These are phyloP conservation scores for Gossypium arboreum DNA, from an alignment of 345 rosid genomes.

Conservation along the genomic window DNA sequence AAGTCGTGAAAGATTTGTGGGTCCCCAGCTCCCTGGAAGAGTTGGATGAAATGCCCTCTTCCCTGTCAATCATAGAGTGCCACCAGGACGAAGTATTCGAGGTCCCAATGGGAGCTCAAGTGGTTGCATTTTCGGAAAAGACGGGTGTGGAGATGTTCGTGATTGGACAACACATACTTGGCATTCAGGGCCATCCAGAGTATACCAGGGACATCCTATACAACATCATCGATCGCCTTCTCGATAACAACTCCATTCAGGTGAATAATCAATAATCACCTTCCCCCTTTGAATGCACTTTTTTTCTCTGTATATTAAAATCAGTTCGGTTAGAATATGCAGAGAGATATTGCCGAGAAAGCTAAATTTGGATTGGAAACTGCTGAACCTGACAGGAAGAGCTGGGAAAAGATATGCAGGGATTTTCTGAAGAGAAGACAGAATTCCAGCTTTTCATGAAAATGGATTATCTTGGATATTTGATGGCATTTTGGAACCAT, in stretches of 20 bases:
- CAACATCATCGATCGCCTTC: slow-evolving; percentile 74
- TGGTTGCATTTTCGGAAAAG: slow-evolving; percentile 71
- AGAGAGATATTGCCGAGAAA: slow-evolving; percentile 43
- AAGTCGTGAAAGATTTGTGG: slow-evolving; percentile 45
- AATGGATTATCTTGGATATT: not conserved
- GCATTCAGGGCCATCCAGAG: slow-evolving; percentile 96
- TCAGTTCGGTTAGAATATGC: slow-evolving; percentile 10
- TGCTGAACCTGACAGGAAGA: slow-evolving; percentile 50
- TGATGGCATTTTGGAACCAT: not conserved
- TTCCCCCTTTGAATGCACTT: not conserved
- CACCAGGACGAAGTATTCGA: slow-evolving; percentile 90
- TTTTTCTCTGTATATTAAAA: not conserved
- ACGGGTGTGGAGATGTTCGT: slow-evolving; percentile 74
- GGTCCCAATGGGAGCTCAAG: slow-evolving; percentile 58
- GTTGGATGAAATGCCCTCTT: slow-evolving; percentile 30
- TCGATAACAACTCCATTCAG: slow-evolving; percentile 43
- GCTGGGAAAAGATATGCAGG: slow-evolving; percentile 59
- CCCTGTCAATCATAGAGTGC: slow-evolving; percentile 58
- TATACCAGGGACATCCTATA: slow-evolving; percentile 73
- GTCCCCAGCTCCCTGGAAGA: slow-evolving; percentile 31
- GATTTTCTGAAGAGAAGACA: slow-evolving; percentile 44
- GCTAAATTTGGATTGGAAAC: slow-evolving; percentile 42
- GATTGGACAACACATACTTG: slow-evolving; percentile 57
- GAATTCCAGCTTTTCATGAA: not conserved
- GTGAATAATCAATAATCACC: slow-evolving; percentile 23